Conservation (phyloP, 2,329 filamentous ascomycete genomes). For the Chaetomiaceae sp. region DNA sequence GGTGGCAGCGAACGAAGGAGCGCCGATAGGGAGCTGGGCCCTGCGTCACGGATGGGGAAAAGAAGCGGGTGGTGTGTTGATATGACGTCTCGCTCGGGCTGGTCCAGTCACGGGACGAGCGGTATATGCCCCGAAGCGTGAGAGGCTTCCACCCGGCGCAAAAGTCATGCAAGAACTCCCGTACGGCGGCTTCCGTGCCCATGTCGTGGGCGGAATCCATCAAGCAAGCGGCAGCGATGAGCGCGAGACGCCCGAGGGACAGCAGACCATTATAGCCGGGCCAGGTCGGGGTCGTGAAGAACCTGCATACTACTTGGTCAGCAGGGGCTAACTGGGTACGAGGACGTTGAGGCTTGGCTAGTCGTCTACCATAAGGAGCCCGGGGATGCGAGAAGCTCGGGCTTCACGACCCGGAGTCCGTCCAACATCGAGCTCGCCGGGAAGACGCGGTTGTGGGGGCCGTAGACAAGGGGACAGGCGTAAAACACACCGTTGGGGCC, state of each 20-base stretch:
- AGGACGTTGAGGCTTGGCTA: no score
- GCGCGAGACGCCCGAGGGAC: conserved; percentile 3
- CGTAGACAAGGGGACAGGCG: conserved; percentile 3
- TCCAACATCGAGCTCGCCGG: neutral
- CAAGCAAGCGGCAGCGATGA: neutral
- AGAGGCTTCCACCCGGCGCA: conserved; percentile 1
- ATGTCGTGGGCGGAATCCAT: neutral
- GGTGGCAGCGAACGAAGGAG: neutral
- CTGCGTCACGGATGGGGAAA: neutral
- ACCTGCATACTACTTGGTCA: neutral
- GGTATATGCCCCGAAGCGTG: neutral
- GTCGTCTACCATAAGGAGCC: conserved; percentile 4
- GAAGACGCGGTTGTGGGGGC: neutral
- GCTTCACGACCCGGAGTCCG: neutral
- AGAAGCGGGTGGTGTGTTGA: conserved; percentile 7
- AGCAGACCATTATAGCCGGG: neutral
- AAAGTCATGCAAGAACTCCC: neutral
- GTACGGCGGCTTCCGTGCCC: neutral
- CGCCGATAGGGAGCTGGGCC: neutral
- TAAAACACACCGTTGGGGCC: neutral
- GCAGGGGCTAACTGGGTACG: neutral
- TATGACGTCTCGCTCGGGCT: neutral
- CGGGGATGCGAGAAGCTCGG: neutral
- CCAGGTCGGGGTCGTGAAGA: neutral
- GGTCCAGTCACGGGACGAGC: neutral